Evolutionary conservation across 768 basidiomycete species (phyloP).

Genomic region (Pleurotus sapidus): DNA sequence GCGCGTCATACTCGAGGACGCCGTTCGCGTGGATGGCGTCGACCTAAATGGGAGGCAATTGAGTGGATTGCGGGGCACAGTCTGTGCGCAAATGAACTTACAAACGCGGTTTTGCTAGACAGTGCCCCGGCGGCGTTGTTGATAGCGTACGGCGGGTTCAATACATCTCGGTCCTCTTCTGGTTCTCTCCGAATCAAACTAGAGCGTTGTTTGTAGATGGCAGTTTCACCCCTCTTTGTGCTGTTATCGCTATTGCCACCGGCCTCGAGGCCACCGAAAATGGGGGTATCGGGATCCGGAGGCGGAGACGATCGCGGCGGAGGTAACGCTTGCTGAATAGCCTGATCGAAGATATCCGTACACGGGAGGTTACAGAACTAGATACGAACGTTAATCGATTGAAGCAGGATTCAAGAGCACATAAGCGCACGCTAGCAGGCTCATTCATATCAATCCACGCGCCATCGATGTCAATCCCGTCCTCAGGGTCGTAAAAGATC

Average conservation of each 20-base stretch:
- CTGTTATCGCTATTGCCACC: slow-evolving; percentile 11
- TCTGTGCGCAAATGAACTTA: slow-evolving; percentile 22
- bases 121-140: slow-evolving; percentile 53
- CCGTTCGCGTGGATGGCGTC: slow-evolving; percentile 55
- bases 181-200: slow-evolving; percentile 21
- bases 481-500: slow-evolving; percentile 48
- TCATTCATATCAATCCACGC: slow-evolving; percentile 81
- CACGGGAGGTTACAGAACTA: slow-evolving; percentile 68
- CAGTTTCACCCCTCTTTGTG: background rate
- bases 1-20: slow-evolving; percentile 56
- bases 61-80: background rate
- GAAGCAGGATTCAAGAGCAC: background rate
- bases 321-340: slow-evolving; percentile 47
- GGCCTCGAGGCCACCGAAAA: slow-evolving; percentile 28
- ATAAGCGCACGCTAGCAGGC: slow-evolving; percentile 51
- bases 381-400: background rate
- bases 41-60: slow-evolving; percentile 22
- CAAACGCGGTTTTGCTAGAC: slow-evolving; percentile 53
- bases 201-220: slow-evolving; percentile 1
- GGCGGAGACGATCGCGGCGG: slow-evolving; percentile 47
- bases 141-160: slow-evolving; percentile 57
- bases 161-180: slow-evolving; percentile 20
- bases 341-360: slow-evolving; percentile 56
- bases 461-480: slow-evolving; percentile 65
- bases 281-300: slow-evolving; percentile 51